These are phyloP conservation scores for Xylariaceae sp. DNA, from an alignment of 2,329 filamentous ascomycete species.

Conservation along the genomic window DNA sequence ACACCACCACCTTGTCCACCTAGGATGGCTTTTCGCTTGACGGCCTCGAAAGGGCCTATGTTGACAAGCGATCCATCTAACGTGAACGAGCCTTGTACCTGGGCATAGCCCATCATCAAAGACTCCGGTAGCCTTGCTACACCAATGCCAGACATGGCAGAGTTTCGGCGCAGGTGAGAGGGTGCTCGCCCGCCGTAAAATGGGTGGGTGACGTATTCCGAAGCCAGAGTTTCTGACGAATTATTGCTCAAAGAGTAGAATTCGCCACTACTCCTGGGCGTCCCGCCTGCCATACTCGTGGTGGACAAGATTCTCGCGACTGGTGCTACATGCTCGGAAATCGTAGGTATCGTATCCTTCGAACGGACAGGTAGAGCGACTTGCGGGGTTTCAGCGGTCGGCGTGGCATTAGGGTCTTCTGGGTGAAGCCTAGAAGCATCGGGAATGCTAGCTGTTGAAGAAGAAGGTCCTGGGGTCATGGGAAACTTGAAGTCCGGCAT, in stretches of 20 bases:
- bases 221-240: constrained; percentile 86
- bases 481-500: constrained; percentile 56
- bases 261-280: constrained; percentile 85
- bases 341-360: constrained; percentile 44
- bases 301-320: constrained; percentile 69
- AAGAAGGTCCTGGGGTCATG: constrained; percentile 39
- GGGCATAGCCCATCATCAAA: constrained; percentile 96
- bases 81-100: constrained; percentile 86
- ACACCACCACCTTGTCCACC: constrained; percentile 84
- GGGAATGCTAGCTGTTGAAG: constrained; percentile 30
- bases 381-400: constrained; percentile 34
- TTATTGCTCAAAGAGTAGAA: constrained; percentile 95
- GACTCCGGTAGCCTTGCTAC: constrained; percentile 60
- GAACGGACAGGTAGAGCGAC: constrained; percentile 36
- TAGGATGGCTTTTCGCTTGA: constrained; percentile 89
- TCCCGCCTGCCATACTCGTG: constrained; percentile 67
- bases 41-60: constrained; percentile 84
- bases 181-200: constrained; percentile 36
- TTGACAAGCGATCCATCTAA: constrained; percentile 89
- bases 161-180: constrained; percentile 43
- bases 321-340: constrained; percentile 54
- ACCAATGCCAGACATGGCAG: constrained; percentile 39
- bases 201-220: constrained; percentile 69
- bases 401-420: constrained; percentile 39
- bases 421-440: constrained; percentile 28